Evolutionary conservation across 2,329 filamentous ascomycete genomes (phyloP).

Genomic region (Ceratocystiopsis sp.): DNA sequence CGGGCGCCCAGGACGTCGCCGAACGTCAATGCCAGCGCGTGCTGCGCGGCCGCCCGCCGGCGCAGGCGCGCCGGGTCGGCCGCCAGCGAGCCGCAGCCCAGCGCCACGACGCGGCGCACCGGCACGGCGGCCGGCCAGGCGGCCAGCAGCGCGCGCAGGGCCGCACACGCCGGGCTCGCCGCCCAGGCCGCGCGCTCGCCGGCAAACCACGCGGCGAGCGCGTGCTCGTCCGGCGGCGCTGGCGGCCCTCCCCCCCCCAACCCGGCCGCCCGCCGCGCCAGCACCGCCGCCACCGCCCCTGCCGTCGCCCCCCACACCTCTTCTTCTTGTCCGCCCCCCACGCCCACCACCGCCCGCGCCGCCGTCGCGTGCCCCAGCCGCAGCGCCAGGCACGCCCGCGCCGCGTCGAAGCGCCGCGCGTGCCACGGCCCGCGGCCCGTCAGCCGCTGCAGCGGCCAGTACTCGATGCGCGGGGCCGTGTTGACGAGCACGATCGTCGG

Average conservation of each 20-base stretch:
- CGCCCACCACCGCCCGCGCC: constrained; percentile 6
- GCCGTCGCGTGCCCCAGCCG: constrained; percentile 6
- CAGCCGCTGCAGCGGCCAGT: constrained; percentile 8
- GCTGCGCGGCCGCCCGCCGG: constrained; percentile 6
- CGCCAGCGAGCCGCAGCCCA: constrained; percentile 7
- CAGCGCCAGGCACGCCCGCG: constrained; percentile 4
- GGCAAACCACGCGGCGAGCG: not conserved
- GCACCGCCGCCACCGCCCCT: not conserved
- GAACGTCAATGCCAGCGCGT: constrained; percentile 9
- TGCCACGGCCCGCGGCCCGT: constrained; percentile 8
- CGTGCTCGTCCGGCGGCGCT: not conserved
- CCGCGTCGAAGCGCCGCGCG: constrained; percentile 3
- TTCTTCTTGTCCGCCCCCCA: too few species aligned
- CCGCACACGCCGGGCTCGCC: constrained; percentile 4
- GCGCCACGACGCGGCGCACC: constrained; percentile 8
- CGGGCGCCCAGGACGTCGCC: constrained; percentile 5
- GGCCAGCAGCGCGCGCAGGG: constrained; percentile 6
- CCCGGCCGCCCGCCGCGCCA: constrained; percentile 1
- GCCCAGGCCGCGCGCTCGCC: constrained; percentile 5
- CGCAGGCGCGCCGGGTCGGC: constrained; percentile 1
- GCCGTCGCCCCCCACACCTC: too few species aligned
- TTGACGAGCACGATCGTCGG: constrained; percentile 9
- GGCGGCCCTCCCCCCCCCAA: not conserved
- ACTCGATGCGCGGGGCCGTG: constrained; percentile 7
- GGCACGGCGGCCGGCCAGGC: constrained; percentile 1